Base-by-base conservation (phyloP, 2,329 filamentous ascomycete species). In the Colletotrichum ledebouriae region DNA sequence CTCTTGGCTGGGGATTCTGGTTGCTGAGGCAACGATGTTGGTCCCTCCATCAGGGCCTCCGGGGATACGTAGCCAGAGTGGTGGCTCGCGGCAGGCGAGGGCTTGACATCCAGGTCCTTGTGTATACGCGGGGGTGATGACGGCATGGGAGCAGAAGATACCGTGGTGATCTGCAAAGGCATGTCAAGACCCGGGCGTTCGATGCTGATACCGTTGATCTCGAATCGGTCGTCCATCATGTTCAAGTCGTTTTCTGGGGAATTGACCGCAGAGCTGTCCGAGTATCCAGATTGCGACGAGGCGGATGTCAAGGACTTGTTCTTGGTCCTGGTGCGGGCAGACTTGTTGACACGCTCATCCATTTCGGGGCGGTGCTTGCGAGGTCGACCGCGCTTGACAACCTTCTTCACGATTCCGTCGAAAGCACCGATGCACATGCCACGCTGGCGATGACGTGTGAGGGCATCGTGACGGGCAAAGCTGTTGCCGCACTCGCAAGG, bases 341-440 rank as follows among this genome's bases (percentile, higher is more conserved):
- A 83, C 78, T 90, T 90, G 2, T 88, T 85, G 60, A 85, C 77
- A 9, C 88, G 83, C 57, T 86, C 79, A 4, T 87, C 85, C 75
- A 86, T 79, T 53, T 89, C 86, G 0, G 87, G 87, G 6, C 88
- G 79, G 71, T 85, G 82, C 82, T 91, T 91, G 70, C 87, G 84
- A 6, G 89, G 89, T 17, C 89, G 82, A 9, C 89, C 89, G n/a
- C 87, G 83, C 81, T 89, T 89, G 49, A 86, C 87, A 6, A 85
- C 81, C 75, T 88, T 89, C 57, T 86, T 82, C 6, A 88, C 86
- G 13, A 87, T 82, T 44, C 94, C 94, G 71, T 97, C 94, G 74
- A 98, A 97, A 5, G 94, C 95, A 63, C 96, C 96, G 64, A 96
- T 91, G 79, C 96, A 99, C 93, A 98, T 97, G 62, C 95, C 96